These are phyloP conservation scores for Cudoniella acicularis DNA, from an alignment of 495 filamentous ascomycete genomes.

Conservation along the genomic window DNA sequence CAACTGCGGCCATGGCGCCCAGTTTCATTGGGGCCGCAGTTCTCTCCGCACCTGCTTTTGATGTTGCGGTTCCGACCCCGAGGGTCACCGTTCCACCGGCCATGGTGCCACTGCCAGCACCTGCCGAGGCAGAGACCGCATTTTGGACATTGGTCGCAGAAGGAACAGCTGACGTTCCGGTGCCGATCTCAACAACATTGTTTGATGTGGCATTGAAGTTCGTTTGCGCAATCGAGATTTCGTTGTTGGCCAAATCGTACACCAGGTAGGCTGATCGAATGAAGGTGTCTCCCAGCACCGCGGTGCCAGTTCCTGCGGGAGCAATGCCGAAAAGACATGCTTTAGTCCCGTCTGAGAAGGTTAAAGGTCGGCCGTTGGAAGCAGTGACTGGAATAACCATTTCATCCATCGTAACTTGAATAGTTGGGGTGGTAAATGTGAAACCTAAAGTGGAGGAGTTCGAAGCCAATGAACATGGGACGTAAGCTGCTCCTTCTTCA, in stretches of 20 bases:
- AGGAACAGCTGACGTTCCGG: conserved; percentile 61
- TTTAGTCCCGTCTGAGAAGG: conserved; percentile 56
- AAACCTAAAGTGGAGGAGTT: conserved; percentile 60
- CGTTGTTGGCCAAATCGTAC: conserved; percentile 83
- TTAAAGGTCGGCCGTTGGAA: conserved; percentile 42
- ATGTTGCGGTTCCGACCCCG: conserved; percentile 6
- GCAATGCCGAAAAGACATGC: conserved; percentile 76
- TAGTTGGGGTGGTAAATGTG: conserved; percentile 62
- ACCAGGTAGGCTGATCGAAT: conserved; percentile 89
- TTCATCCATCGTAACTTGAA: conserved; percentile 71
- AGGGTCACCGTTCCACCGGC: background rate
- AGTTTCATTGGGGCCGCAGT: conserved; percentile 11
- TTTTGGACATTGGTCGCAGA: conserved; percentile 63
- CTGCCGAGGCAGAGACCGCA: conserved; percentile 53
- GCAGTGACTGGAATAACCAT: conserved; percentile 65
- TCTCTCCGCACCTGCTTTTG: conserved; percentile 13
- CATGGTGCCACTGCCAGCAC: conserved; percentile 12
- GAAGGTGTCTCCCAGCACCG: conserved; percentile 89
- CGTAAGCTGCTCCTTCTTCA: conserved; percentile 55
- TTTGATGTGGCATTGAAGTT: conserved; percentile 68
- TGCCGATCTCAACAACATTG: conserved; percentile 69
- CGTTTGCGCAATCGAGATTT: conserved; percentile 83
- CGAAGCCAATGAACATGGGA: conserved; percentile 67
- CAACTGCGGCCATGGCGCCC: conserved; percentile 20
- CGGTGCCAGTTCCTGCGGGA: conserved; percentile 59